phyloP scores from a whole-genome alignment of 2,329 filamentous ascomycete species.

The Stemphylium lycopersici region DNA sequence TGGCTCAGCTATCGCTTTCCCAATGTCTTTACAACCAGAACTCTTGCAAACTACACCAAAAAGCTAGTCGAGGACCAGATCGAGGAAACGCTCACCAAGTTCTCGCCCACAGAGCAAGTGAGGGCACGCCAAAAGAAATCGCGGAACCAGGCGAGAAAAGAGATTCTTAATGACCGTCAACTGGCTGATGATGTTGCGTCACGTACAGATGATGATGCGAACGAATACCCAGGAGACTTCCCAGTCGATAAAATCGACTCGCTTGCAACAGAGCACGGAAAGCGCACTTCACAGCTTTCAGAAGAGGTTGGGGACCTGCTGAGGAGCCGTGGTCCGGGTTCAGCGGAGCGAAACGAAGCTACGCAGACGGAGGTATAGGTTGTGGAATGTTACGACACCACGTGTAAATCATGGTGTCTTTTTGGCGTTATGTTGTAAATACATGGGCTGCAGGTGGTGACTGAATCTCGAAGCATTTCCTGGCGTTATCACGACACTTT shows the following conservation, averaged over 20 bases:
- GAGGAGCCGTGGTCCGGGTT: background rate
- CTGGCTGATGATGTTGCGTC: slow-evolving; percentile 11
- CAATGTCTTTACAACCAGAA: slow-evolving; percentile 77
- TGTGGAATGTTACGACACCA: background rate
- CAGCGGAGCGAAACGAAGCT: background rate
- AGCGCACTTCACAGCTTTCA: slow-evolving; percentile 1
- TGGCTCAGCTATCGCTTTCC: slow-evolving; percentile 93
- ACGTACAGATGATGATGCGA: slow-evolving; percentile 22
- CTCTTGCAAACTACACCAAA: slow-evolving; percentile 80
- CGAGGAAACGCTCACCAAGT: slow-evolving; percentile 64
- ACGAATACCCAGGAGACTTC: slow-evolving; percentile 26
- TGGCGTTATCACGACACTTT: slow-evolving; percentile 9
- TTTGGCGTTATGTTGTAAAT: background rate
- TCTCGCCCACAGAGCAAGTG: slow-evolving; percentile 53
- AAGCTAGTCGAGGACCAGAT: slow-evolving; percentile 77
- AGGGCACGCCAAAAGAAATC: slow-evolving; percentile 8
- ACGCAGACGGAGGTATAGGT: background rate
- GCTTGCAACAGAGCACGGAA: background rate
- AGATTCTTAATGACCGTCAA: slow-evolving; percentile 24
- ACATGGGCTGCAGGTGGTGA: background rate
- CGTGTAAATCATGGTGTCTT: background rate
- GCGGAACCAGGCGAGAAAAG: slow-evolving; percentile 14
- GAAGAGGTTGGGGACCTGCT: slow-evolving; percentile 3
- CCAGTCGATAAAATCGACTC: slow-evolving; percentile 1
- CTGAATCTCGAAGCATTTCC: slow-evolving; percentile 3